Conservation (phyloP, 345 rosid species). For the Bruguiera parviflora region DNA sequence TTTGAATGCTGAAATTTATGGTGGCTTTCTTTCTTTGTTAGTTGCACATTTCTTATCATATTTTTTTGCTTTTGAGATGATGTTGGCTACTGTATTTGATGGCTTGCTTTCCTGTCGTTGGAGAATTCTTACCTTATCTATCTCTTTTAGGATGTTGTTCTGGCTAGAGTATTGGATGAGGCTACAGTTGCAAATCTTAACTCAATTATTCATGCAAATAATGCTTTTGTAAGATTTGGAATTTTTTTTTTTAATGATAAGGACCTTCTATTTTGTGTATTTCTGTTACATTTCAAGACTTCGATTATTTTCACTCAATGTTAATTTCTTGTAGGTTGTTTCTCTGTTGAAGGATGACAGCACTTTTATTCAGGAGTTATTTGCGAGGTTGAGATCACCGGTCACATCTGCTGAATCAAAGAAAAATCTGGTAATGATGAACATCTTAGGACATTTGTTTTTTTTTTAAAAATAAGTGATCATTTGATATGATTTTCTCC, state of each 20-base stretch:
- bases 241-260: slow-evolving; percentile 2
- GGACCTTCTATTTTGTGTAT: not conserved
- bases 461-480: too few relatives aligned
- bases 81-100: not conserved
- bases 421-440: slow-evolving; percentile 71
- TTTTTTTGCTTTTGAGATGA: not conserved
- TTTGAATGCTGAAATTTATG: slow-evolving; percentile 18
- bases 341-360: slow-evolving; percentile 75
- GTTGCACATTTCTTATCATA: not conserved
- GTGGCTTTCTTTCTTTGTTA: slow-evolving; percentile 14
- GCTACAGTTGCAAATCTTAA: slow-evolving; percentile 59
- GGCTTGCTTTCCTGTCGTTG: not conserved
- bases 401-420: slow-evolving; percentile 58
- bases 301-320: slow-evolving; percentile 10
- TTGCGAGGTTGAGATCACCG: slow-evolving; percentile 67
- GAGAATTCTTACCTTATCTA: slow-evolving; percentile 16
- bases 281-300: not conserved
- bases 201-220: slow-evolving; percentile 67
- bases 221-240: slow-evolving; percentile 61
- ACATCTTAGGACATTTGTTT: not conserved
- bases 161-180: slow-evolving; percentile 89
- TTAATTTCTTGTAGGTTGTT: slow-evolving; percentile 51
- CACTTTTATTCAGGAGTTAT: slow-evolving; percentile 83
- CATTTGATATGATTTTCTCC: too few relatives aligned
- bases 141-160: slow-evolving; percentile 75